These are phyloP conservation scores for Venturia asperata DNA, from an alignment of 2,329 filamentous ascomycete species.

Conservation along the genomic window DNA sequence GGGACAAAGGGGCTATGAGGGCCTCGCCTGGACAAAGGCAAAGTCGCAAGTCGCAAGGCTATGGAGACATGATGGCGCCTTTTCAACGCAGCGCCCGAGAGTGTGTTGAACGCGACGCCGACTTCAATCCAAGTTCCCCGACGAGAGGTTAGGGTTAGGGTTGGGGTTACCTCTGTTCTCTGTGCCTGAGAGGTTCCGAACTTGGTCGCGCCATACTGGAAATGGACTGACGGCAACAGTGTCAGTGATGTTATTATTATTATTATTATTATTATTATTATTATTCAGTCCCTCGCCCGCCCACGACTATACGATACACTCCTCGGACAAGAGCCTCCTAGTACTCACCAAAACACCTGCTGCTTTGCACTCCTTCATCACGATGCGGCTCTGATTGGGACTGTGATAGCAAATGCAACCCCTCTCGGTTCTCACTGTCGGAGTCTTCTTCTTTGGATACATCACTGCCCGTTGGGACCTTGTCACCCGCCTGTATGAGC, in stretches of 20 bases:
- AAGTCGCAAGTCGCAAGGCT: background rate
- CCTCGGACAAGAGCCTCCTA: no score
- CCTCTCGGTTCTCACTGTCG: conserved; percentile 89
- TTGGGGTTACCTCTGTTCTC: no score
- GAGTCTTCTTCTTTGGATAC: conserved; percentile 99
- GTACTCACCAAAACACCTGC: no score
- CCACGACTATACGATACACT: no score
- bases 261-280: no score
- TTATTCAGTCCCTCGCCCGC: background rate
- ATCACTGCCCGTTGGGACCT: conserved; percentile 99
- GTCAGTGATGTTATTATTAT: no score
- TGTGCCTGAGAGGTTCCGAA: background rate
- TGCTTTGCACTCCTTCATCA: no score
- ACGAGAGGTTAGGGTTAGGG: no score
- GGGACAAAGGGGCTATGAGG: background rate
- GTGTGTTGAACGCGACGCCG: no score
- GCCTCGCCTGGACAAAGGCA: background rate
- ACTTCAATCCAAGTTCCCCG: no score
- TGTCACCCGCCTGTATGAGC: conserved; percentile 91
- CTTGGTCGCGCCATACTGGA: background rate
- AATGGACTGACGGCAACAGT: background rate
- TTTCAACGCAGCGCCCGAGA: no score
- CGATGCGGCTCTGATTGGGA: no score
- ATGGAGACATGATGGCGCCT: background rate
- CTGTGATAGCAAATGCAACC: conserved; percentile 65